Base-by-base conservation (phyloP, 2,329 filamentous ascomycete species). In the Elsinoe arachidis region DNA sequence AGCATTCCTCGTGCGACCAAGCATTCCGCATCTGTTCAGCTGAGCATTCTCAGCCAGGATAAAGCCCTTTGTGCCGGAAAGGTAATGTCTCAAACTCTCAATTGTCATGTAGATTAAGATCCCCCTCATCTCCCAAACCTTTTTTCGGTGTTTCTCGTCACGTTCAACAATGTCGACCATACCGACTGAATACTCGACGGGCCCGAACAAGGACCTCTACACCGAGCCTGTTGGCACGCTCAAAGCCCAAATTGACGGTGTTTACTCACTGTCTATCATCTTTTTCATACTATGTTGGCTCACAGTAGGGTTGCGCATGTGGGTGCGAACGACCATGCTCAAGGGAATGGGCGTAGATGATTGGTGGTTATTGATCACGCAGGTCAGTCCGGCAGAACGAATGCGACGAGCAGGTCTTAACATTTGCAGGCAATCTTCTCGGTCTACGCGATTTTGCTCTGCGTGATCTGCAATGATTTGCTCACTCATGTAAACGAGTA, bases 301-400 rank as follows among this genome's bases (percentile, higher is more conserved):
- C 4, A 54, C 60, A 9, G 15, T 61, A 3, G 19, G 15, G 4
- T 14, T 57, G 10, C 55, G 60, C 15, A 39, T 58, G 39, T 61
- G 58, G 38, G 56, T 60, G 23, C 55, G 60, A 1, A 10, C 41
- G 1, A 47, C 49, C 33, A 58, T 57, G 41, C 46, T 58, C 15
- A 26, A 46, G 23, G 46, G 55, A 14, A 58, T 61, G 35, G 58
- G 60, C 14, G 46, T 57, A 38, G 60, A 61, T 30, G 60, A 61
- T 44, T 57, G 43, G 33, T 41, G 49, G 9, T 43, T 61, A 5
- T 26, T 60, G 7, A 21, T 54, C 3, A 30, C 58, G 6, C 26
- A 47, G 33, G 60, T 61, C n/a, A 57, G 67, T 12, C 30, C 6
- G 2, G 9, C n/a, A 15, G 17, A 30, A n/a, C n/a, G 5, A 2